These are phyloP conservation scores for Corniculantispora saksenae DNA, from an alignment of 2,329 filamentous ascomycete species.

Conservation along the genomic window DNA sequence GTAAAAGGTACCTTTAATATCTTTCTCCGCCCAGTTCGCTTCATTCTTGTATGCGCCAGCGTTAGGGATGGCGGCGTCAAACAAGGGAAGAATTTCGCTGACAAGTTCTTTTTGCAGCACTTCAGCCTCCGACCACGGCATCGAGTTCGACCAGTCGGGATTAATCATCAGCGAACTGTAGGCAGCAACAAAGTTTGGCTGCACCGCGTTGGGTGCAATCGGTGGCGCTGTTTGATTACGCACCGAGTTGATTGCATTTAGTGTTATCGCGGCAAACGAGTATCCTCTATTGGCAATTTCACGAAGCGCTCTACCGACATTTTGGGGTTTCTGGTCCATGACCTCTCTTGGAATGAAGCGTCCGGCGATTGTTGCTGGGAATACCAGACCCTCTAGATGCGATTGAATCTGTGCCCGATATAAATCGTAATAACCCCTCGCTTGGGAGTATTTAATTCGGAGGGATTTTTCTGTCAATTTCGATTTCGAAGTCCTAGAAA, in stretches of 20 bases:
- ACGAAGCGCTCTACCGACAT: not conserved
- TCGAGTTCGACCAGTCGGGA: not conserved
- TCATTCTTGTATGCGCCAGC: not conserved
- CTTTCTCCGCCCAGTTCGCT: not conserved
- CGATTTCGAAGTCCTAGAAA: not conserved
- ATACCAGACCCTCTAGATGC: not conserved
- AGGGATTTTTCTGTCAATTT: not conserved
- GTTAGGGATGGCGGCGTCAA: not conserved
- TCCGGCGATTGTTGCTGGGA: not conserved
- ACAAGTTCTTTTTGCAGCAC: not conserved
- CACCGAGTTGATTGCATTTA: not conserved
- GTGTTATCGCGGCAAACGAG: not conserved
- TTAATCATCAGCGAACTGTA: conserved; percentile 3
- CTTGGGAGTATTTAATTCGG: not conserved
- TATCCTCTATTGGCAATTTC: not conserved
- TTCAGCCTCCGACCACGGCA: not conserved
- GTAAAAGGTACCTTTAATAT: not conserved
- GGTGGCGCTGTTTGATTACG: not conserved
- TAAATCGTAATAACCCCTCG: not conserved
- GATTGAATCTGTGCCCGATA: not conserved
- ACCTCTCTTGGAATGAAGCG: not conserved
- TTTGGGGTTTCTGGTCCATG: not conserved
- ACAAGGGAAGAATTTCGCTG: not conserved
- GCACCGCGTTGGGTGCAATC: not conserved
- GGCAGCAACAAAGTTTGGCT: conserved; percentile 1